Conservation (phyloP, 2,329 filamentous ascomycete genomes). For the Alternaria sp. region DNA sequence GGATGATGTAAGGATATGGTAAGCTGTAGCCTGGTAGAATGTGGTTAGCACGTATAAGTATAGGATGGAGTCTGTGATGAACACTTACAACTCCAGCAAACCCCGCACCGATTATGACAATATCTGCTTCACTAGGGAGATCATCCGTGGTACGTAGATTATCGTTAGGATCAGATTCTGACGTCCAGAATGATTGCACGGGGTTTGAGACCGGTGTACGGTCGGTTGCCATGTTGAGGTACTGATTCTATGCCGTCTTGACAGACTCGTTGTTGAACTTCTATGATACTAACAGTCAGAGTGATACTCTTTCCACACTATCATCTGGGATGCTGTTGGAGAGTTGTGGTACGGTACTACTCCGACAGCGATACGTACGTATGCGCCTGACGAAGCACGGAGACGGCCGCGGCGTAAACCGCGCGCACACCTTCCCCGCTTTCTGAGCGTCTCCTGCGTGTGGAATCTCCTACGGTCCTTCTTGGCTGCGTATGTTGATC, state of each 20-base stretch:
- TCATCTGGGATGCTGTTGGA: no score
- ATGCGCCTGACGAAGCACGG: background rate
- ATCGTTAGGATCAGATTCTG: background rate
- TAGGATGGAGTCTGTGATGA: no score
- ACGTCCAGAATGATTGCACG: background rate
- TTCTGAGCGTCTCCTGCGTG: background rate
- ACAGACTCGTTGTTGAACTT: background rate
- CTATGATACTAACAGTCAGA: background rate
- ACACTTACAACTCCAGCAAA: conserved; percentile 41
- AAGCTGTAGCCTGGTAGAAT: conserved; percentile 2
- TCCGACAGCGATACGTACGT: background rate
- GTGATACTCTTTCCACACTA: no score
- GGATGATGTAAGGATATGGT: background rate
- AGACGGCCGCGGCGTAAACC: background rate
- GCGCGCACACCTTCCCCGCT: background rate
- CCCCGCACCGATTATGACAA: conserved; percentile 68
- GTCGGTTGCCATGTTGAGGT: background rate
- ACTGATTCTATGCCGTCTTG: background rate
- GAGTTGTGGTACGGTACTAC: background rate
- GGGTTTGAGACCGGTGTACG: background rate
- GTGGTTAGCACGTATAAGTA: background rate
- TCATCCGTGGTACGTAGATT: background rate
- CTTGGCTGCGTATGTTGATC: background rate
- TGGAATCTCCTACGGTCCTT: background rate
- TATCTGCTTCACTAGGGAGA: conserved; percentile 1